Conservation (phyloP, 2,329 filamentous ascomycete genomes). For the Diplodia corticola region DNA sequence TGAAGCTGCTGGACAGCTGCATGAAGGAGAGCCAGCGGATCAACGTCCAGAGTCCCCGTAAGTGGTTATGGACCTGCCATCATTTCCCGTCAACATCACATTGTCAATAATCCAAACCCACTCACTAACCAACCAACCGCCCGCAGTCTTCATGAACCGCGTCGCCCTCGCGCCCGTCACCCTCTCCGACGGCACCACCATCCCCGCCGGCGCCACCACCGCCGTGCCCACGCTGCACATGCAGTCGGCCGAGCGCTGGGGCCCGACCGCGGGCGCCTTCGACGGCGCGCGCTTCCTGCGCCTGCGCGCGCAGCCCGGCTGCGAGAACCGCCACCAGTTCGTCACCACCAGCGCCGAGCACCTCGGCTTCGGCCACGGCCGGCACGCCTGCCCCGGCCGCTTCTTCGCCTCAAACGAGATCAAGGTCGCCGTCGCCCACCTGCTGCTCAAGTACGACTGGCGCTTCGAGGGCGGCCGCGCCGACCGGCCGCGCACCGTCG, state of each 20-base stretch:
- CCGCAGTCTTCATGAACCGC: conserved; percentile 18
- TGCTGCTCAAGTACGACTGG: conserved; percentile 26
- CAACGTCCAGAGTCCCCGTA: conserved; percentile 4
- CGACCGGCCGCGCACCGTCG: neutral
- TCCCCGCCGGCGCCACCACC: conserved; percentile 28
- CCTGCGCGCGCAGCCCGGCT: conserved; percentile 23
- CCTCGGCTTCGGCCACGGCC: conserved; percentile 27
- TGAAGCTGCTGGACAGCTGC: conserved; percentile 37
- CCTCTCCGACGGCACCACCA: conserved; percentile 32
- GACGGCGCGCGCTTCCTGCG: conserved; percentile 24
- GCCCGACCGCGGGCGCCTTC: neutral
- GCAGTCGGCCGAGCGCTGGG: conserved; percentile 22
- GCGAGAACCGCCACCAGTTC: conserved; percentile 24
- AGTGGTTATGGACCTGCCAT: too few relatives aligned
- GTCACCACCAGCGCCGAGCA: conserved; percentile 27
- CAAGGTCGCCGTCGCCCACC: conserved; percentile 23
- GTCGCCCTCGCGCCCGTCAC: conserved; percentile 25
- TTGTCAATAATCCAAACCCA: too few relatives aligned
- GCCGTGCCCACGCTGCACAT: conserved; percentile 21
- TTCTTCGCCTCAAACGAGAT: conserved; percentile 27
- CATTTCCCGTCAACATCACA: too few relatives aligned
- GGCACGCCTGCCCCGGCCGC: conserved; percentile 24
- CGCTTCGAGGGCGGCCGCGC: neutral
- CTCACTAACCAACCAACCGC: too few relatives aligned
- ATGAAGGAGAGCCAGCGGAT: conserved; percentile 37